Evolutionary conservation across 2,329 filamentous ascomycete species (phyloP).

Genomic region (Huntiella moniliformis): DNA sequence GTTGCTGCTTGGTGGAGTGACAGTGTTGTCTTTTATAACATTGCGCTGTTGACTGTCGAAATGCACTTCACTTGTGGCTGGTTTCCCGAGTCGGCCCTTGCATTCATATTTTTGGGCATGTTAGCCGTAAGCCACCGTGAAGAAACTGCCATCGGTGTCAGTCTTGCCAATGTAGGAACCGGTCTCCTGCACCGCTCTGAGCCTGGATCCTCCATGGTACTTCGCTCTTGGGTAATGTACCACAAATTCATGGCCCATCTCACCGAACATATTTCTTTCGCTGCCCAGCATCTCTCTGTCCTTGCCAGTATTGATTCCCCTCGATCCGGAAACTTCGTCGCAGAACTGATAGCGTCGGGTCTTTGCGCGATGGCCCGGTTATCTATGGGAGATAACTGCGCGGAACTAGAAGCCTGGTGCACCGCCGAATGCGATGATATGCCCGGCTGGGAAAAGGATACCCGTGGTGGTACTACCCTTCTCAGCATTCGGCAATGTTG

Average conservation of each 20-base stretch:
- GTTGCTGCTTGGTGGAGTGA: slow-evolving; percentile 59
- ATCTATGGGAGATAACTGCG: slow-evolving; percentile 49
- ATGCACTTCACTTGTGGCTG: slow-evolving; percentile 44
- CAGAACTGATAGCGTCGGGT: slow-evolving; percentile 53
- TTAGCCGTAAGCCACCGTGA: slow-evolving; percentile 52
- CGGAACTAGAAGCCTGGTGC: slow-evolving; percentile 52
- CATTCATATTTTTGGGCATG: slow-evolving; percentile 48
- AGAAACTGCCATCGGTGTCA: slow-evolving; percentile 47
- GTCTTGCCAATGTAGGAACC: slow-evolving; percentile 43
- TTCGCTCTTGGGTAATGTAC: slow-evolving; percentile 50
- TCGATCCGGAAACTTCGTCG: slow-evolving; percentile 42
- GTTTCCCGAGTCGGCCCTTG: slow-evolving; percentile 51
- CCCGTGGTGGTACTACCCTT: slow-evolving; percentile 51
- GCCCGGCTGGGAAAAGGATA: slow-evolving; percentile 51
- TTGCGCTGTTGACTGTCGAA: slow-evolving; percentile 46
- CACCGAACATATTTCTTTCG: slow-evolving; percentile 38
- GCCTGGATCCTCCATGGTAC: slow-evolving; percentile 36
- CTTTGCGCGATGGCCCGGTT: slow-evolving; percentile 47
- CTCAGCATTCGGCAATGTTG: slow-evolving; percentile 46
- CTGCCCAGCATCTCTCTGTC: slow-evolving; percentile 42
- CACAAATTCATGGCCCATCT: slow-evolving; percentile 53
- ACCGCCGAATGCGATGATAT: slow-evolving; percentile 57
- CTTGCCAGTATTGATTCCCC: slow-evolving; percentile 21
- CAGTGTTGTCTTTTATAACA: slow-evolving; percentile 51
- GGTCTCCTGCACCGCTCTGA: slow-evolving; percentile 47